A percentile compares a stretch with the other conserved stretches of the same genome.
Conservation (phyloP, 768 basidiomycete species). For the Kwoniella sp. region DNA sequence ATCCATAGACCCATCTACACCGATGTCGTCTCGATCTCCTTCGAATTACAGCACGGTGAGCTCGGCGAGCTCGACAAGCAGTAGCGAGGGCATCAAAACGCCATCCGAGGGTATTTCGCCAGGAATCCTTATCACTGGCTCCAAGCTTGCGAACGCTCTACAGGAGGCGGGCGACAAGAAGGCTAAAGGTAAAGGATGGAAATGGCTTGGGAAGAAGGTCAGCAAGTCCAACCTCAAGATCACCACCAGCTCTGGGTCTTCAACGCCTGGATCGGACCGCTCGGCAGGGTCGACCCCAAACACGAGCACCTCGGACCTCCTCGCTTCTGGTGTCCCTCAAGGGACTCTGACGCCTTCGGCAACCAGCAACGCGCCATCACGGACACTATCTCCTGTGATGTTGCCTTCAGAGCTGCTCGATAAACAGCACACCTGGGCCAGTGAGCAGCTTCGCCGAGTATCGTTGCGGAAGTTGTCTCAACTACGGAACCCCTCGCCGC, state of each 20-base stretch:
- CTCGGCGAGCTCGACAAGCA: slow-evolving; percentile 21
- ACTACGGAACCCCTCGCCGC: slow-evolving; percentile 37
- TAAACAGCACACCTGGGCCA: slow-evolving; percentile 18
- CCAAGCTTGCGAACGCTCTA: slow-evolving; percentile 25
- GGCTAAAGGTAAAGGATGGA: slow-evolving; percentile 19
- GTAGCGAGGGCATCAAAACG: slow-evolving; percentile 30
- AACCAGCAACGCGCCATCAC: slow-evolving; percentile 12
- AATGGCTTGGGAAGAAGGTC: slow-evolving; percentile 29
- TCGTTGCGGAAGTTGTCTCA: slow-evolving; percentile 30
- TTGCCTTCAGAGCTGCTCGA: slow-evolving; percentile 4
- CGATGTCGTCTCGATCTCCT: slow-evolving; percentile 27
- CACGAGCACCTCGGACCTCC: slow-evolving; percentile 4
- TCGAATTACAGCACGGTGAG: slow-evolving; percentile 23
- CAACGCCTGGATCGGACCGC: slow-evolving; percentile 1
- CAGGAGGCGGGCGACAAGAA: slow-evolving; percentile 21
- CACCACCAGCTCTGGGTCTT: slow-evolving; percentile 8
- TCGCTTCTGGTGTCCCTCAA: slow-evolving; percentile 2
- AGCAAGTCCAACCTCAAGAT: slow-evolving; percentile 1
- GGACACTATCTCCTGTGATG: not conserved
- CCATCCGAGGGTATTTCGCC: slow-evolving; percentile 20
- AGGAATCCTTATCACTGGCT: slow-evolving; percentile 22
- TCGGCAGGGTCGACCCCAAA: slow-evolving; percentile 15
- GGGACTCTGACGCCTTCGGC: slow-evolving; percentile 20
- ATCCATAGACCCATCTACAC: slow-evolving; percentile 18
- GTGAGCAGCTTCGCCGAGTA: slow-evolving; percentile 30